phyloP scores from a whole-genome alignment of 495 filamentous ascomycete genomes.

The Patellaria atrata region DNA sequence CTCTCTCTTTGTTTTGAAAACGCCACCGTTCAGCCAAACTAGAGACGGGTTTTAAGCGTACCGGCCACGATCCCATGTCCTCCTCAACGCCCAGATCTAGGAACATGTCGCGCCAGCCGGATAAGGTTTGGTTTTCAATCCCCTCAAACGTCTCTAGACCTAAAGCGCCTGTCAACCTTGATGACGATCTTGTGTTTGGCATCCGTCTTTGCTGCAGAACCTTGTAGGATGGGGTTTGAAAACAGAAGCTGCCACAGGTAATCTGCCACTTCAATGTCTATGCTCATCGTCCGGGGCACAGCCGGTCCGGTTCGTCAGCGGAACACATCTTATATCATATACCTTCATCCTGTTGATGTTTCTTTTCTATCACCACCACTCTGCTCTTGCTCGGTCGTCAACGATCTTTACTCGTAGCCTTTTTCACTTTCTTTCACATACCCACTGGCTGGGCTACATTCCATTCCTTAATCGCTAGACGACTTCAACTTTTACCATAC shows the following conservation, averaged over 20 bases:
- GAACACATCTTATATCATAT: slow-evolving; percentile 16
- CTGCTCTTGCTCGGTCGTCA: slow-evolving; percentile 17
- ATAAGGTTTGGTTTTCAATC: slow-evolving; percentile 17
- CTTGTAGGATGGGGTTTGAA: slow-evolving; percentile 22
- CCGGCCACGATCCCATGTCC: slow-evolving; percentile 3
- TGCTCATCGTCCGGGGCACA: slow-evolving; percentile 11
- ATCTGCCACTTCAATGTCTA: slow-evolving; percentile 22
- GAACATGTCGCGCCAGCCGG: slow-evolving; percentile 6
- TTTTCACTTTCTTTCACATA: slow-evolving; percentile 24
- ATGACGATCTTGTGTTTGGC: slow-evolving; percentile 19
- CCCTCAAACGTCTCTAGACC: slow-evolving; percentile 15
- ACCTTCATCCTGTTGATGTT: slow-evolving; percentile 3
- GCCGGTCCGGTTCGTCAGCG: slow-evolving; percentile 10
- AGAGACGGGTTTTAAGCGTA: slow-evolving; percentile 11
- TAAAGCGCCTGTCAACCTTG: slow-evolving; percentile 11
- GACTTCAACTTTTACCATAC: slow-evolving; percentile 2
- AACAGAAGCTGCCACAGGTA: slow-evolving; percentile 15
- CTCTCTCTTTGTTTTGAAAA: slow-evolving; percentile 2
- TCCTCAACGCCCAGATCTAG: slow-evolving; percentile 15
- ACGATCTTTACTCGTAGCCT: slow-evolving; percentile 21
- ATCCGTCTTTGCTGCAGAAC: slow-evolving; percentile 3
- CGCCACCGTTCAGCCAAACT: slow-evolving; percentile 7
- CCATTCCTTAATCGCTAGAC: slow-evolving; percentile 24
- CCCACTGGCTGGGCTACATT: slow-evolving; percentile 26
- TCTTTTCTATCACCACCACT: slow-evolving; percentile 12